These are phyloP conservation scores for Sporobolomyces phaffii DNA, from an alignment of 768 basidiomycete species.

Conservation along the genomic window DNA sequence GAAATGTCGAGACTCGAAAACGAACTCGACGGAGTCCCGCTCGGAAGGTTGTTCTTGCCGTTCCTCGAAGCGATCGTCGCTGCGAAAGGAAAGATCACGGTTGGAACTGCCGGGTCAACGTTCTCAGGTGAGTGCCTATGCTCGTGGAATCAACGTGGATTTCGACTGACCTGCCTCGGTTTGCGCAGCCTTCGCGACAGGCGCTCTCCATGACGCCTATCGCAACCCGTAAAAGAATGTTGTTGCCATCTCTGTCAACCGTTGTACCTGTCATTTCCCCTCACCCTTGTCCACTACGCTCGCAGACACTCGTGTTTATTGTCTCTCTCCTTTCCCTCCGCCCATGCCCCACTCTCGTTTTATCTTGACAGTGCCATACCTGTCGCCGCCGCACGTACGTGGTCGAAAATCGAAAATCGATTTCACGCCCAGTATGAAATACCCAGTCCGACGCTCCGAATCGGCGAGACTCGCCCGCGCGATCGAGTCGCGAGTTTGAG, in stretches of 20 bases:
- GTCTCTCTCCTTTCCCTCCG: not conserved
- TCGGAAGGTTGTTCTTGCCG: conserved; percentile 55
- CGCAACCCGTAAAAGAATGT: not conserved
- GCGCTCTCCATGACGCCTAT: conserved; percentile 1
- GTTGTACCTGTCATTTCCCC: too few relatives aligned
- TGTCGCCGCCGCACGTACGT: too few relatives aligned
- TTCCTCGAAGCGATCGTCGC: conserved; percentile 67
- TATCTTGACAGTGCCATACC: too few relatives aligned
- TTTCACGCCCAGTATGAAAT: conserved; percentile 31
- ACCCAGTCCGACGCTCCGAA: conserved; percentile 28
- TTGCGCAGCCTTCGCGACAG: not conserved
- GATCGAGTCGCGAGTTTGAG: conserved; percentile 47
- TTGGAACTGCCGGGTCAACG: conserved; percentile 31
- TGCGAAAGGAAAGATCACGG: conserved; percentile 42
- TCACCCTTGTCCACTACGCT: too few relatives aligned
- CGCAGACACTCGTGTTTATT: too few relatives aligned
- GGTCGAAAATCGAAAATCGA: not conserved
- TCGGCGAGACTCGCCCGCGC: conserved; percentile 23
- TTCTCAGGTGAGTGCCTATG: conserved; percentile 19
- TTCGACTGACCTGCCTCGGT: not conserved
- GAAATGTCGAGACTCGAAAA: conserved; percentile 49
- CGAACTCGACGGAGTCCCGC: conserved; percentile 51
- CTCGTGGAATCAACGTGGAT: not conserved
- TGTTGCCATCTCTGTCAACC: too few relatives aligned
- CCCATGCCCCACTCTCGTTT: not conserved